These are phyloP conservation scores for Dryas integrifolia DNA, from an alignment of 331 rosid genomes.

Conservation along the genomic window DNA sequence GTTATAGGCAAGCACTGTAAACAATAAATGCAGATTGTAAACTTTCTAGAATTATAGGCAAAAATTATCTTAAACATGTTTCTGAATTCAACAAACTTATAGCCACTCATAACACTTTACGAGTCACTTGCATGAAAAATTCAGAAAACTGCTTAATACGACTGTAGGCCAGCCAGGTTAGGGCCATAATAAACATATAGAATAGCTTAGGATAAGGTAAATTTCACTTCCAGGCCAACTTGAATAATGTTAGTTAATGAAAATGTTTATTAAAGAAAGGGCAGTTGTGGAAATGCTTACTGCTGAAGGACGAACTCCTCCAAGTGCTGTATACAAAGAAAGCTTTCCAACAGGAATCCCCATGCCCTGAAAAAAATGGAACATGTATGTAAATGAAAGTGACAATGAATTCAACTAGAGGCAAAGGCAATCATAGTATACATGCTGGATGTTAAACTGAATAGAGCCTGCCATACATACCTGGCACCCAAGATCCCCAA, in stretches of 20 bases:
- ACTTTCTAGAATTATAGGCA: neutral
- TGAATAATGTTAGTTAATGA: neutral
- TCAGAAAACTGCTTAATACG: neutral
- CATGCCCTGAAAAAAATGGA: constrained; percentile 75
- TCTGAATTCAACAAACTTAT: neutral
- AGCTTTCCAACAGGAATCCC: constrained; percentile 99
- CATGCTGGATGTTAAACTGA: neutral
- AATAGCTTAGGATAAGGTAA: too few relatives aligned
- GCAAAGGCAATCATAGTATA: neutral
- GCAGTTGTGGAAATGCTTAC: constrained; percentile 44
- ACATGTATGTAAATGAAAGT: neutral
- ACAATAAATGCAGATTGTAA: constrained; percentile 21
- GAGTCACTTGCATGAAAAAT: neutral
- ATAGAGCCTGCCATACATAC: constrained; percentile 31
- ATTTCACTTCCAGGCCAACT: neutral
- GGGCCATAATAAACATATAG: too few relatives aligned
- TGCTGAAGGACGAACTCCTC: constrained; percentile 93
- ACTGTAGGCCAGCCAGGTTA: neutral
- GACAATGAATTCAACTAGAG: neutral
- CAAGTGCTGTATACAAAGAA: constrained; percentile 83
- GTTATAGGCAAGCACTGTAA: constrained; percentile 92
- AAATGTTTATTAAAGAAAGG: constrained; percentile 2
- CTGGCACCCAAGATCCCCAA: constrained; percentile 98
- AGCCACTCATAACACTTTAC: neutral
- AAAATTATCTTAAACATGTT: neutral